Evolutionary conservation across 1,139 yeast species (phyloP), one percentile per base, ranked within the genome.

Genomic region (Maudiozyma humilis): DNA sequence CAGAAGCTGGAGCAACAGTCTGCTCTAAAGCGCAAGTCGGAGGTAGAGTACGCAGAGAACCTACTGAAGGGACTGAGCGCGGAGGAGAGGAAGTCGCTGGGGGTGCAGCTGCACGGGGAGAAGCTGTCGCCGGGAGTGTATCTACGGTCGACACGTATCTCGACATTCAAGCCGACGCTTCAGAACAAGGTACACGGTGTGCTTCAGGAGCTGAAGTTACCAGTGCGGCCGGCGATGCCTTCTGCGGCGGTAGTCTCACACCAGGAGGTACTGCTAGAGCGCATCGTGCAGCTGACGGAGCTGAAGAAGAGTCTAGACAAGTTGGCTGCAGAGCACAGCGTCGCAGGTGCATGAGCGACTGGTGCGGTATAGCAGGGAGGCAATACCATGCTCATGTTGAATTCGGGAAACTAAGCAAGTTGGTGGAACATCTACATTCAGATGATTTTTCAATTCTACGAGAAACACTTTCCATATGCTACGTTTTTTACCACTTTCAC

Each of bases 231-330:
- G 1, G 79, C 80, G 0, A 82, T 93, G 84, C 94, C 95, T 2
- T 86, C 98, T 0, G 78, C 84, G 36, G 78, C 74, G 47, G 88
- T 93, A 1, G 78, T 87, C 66, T 73, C 81, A 8, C 80, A 78
- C 57, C 89, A 84, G 61, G 97, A 91, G 55, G 80, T 79, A 48
- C 65, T 91, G 43, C 73, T 85, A 46, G 78, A 82, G 51, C 72
- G 82, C 0, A 85, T 87, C 35, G 81, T 80, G 10, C 76, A 83
- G 3, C 68, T 91, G 48, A 68, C 89, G 44, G 97, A 91, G 47
- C 73, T 91, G 10, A 91, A 91, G 66, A 83, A 79, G 61, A 95
- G 87, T 44, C 78, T 78, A 32, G 98, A 91, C 63, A 88, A 88
- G 65, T 68, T 88, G 17, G 93, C 86, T 50, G 79, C 94, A 1